These are phyloP conservation scores for Tetratostichococcus sp. DNA, from an alignment of 139 green algal species.

Conservation along the genomic window DNA sequence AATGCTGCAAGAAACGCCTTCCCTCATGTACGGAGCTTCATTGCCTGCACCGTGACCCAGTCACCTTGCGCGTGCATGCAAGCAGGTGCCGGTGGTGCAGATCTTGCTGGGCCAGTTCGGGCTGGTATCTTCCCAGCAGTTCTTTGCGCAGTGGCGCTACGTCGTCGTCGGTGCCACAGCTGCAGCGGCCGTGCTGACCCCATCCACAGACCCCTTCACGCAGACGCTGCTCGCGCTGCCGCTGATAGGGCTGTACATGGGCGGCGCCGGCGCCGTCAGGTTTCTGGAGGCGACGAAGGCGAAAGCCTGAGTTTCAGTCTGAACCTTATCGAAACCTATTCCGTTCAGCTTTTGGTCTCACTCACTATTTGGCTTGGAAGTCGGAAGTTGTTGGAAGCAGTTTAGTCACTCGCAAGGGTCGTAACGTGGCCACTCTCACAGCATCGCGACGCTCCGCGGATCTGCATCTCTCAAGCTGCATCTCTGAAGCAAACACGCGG, in stretches of 20 bases:
- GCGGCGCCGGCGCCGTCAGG: slow-evolving; percentile 73
- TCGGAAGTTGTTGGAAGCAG: no score
- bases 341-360: no score
- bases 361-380: no score
- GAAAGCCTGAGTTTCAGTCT: background rate
- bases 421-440: no score
- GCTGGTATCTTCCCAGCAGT: slow-evolving; percentile 81
- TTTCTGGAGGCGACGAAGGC: slow-evolving; percentile 56
- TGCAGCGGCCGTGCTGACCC: slow-evolving; percentile 93
- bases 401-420: no score
- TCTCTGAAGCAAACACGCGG: no score
- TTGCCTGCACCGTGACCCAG: background rate
- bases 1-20: no score
- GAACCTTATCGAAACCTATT: no score
- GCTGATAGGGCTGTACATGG: slow-evolving; percentile 93
- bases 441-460: no score
- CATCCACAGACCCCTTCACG: slow-evolving; percentile 97
- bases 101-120: slow-evolving; percentile 92
- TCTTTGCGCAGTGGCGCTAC: slow-evolving; percentile 94
- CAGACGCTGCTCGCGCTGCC: slow-evolving; percentile 92
- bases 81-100: slow-evolving; percentile 96
- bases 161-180: slow-evolving; percentile 93
- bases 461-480: no score
- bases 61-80: background rate
- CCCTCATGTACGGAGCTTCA: no score